Conservation (phyloP, 306 rosid genomes). For the Quercus variabilis region DNA sequence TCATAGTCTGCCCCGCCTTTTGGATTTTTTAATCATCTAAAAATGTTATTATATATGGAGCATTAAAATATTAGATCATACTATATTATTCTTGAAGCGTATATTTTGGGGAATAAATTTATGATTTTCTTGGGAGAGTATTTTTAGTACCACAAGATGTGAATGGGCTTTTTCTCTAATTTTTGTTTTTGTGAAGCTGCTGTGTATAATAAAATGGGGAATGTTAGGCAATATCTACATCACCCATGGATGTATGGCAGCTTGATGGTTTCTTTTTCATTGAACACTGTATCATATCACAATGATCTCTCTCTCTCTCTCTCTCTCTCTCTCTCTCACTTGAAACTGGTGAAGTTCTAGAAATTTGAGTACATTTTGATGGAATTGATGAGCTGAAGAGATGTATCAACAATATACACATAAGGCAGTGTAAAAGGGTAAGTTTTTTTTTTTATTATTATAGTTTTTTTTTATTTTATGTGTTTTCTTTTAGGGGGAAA, state of each 20-base stretch:
- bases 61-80: constrained; percentile 47
- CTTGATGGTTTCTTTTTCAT: no score
- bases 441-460: not conserved
- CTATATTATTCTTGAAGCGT: constrained; percentile 18
- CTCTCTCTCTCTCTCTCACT: no score
- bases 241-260: no score
- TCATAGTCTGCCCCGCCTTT: constrained; percentile 27
- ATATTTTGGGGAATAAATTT: constrained; percentile 29
- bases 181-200: not conserved
- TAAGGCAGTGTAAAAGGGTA: not conserved
- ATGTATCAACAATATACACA: not conserved
- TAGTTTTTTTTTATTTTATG: no score
- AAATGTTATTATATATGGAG: constrained; percentile 1
- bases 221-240: no score
- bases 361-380: not conserved
- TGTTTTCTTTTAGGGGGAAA: no score
- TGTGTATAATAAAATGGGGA: not conserved
- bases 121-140: constrained; percentile 31
- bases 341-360: not conserved
- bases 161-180: not conserved
- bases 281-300: no score
- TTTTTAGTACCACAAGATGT: constrained; percentile 21
- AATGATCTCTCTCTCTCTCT: no score
- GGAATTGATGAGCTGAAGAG: not conserved
- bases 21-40: constrained; percentile 2